Conservation (phyloP, 305 asterid species). For the Ajuga reptans region DNA sequence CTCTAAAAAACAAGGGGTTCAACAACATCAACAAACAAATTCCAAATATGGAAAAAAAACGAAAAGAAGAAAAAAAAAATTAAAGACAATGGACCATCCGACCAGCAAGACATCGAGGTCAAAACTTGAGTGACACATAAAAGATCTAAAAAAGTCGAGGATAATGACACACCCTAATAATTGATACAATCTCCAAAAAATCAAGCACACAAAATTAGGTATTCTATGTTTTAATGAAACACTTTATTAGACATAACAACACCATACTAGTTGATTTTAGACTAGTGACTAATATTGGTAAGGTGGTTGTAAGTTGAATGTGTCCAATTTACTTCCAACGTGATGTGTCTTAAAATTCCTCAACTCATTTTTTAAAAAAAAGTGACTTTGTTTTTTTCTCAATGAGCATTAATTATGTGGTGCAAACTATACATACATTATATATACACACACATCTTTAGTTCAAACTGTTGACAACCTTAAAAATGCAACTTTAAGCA, state of each 20-base stretch:
- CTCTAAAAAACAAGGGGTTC: too few species aligned
- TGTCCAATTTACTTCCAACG: slow-evolving; percentile 19
- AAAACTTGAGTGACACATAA: too few species aligned
- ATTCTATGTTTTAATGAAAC: background rate
- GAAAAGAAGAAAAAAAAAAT: too few species aligned
- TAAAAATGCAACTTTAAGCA: background rate
- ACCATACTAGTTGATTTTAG: too few species aligned
- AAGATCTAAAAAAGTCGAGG: too few species aligned
- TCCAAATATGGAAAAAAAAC: too few species aligned
- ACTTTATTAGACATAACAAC: background rate
- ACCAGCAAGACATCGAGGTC: too few species aligned
- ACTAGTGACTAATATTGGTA: background rate
- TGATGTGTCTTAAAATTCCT: slow-evolving; percentile 21
- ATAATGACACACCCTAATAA: background rate
- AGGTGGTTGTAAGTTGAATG: slow-evolving; percentile 22
- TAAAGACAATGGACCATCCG: too few species aligned
- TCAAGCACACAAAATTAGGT: background rate
- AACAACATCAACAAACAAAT: too few species aligned
- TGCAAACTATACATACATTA: background rate
- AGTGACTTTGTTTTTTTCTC: slow-evolving; percentile 16
- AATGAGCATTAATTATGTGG: background rate
- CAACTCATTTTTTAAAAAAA: too few species aligned
- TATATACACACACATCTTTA: background rate
- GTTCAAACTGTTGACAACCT: background rate
- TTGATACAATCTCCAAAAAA: background rate